Evolutionary conservation across 2,329 filamentous ascomycete species (phyloP).

Genomic region (Xylariaceae sp.): DNA sequence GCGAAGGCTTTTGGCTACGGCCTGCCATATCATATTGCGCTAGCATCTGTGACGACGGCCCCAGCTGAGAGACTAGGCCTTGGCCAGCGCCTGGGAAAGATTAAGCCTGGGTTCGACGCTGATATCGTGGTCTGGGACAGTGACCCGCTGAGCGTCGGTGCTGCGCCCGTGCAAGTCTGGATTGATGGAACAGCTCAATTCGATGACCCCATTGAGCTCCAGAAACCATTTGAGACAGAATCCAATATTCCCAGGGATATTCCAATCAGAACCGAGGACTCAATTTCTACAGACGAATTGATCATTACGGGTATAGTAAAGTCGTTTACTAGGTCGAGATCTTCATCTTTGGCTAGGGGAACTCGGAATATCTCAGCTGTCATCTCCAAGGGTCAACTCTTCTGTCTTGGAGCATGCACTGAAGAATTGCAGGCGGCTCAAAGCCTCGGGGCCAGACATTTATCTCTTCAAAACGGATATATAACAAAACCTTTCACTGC

Average conservation of each 20-base stretch:
- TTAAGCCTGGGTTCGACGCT: constrained; percentile 66
- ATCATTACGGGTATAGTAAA: constrained; percentile 63
- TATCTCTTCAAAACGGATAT: constrained; percentile 62
- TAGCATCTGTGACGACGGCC: constrained; percentile 63
- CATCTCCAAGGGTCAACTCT: constrained; percentile 58
- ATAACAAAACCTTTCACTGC: constrained; percentile 65
- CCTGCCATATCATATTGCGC: constrained; percentile 64
- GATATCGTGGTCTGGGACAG: constrained; percentile 69
- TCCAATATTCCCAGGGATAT: constrained; percentile 49
- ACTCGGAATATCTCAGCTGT: constrained; percentile 53
- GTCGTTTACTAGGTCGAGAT: constrained; percentile 49
- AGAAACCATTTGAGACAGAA: constrained; percentile 52
- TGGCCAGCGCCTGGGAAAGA: constrained; percentile 62
- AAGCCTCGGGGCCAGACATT: constrained; percentile 47
- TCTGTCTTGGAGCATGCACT: constrained; percentile 61
- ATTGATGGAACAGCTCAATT: constrained; percentile 67
- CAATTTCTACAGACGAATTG: constrained; percentile 46
- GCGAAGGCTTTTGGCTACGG: constrained; percentile 66
- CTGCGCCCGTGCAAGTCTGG: constrained; percentile 66
- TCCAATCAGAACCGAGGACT: constrained; percentile 49
- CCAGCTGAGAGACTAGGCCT: constrained; percentile 65
- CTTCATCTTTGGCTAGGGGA: constrained; percentile 20
- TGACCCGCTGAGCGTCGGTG: constrained; percentile 65
- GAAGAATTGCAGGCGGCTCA: constrained; percentile 49
- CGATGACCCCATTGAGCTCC: constrained; percentile 58